These are phyloP conservation scores for Fomitiporia mediterranea DNA, from an alignment of 1,284 basidiomycete species.

Conservation along the genomic window DNA sequence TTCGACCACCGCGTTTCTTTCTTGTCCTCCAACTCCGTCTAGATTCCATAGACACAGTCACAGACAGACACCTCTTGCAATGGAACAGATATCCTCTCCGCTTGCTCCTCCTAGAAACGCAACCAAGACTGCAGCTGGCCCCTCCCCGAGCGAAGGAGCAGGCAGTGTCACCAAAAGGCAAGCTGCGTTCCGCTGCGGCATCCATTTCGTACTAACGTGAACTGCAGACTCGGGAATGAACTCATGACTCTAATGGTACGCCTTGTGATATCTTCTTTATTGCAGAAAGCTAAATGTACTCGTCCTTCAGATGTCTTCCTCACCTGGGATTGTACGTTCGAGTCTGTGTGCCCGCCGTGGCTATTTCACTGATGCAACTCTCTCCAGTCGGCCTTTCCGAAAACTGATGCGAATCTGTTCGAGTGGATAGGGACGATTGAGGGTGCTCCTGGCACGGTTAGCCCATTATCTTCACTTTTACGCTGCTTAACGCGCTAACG, in stretches of 20 bases:
- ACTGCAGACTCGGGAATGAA: conserved; percentile 65
- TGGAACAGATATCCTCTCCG: conserved; percentile 71
- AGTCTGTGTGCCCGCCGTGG: background rate
- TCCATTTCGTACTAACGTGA: background rate
- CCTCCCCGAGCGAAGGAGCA: conserved; percentile 48
- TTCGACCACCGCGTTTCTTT: conserved; percentile 4
- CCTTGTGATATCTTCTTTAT: background rate
- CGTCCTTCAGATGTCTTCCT: conserved; percentile 67
- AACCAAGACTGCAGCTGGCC: conserved; percentile 49
- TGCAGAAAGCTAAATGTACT: conserved; percentile 6
- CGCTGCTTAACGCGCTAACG: conserved; percentile 8
- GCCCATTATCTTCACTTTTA: conserved; percentile 25
- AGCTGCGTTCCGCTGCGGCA: conserved; percentile 18
- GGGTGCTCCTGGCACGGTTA: conserved; percentile 67
- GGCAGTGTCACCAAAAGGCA: conserved; percentile 81
- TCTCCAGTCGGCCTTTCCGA: conserved; percentile 77
- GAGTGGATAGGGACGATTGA: conserved; percentile 84
- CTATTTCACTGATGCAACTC: background rate
- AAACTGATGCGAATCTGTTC: conserved; percentile 74
- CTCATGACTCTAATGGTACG: conserved; percentile 79
- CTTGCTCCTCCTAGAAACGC: conserved; percentile 53
- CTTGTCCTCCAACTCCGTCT: conserved; percentile 3
- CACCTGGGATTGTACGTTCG: conserved; percentile 69
- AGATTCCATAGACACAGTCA: background rate
- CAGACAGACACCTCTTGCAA: conserved; percentile 30